Evolutionary conservation across 495 filamentous ascomycete species (phyloP), one percentile per base, ranked within the genome.

Genomic region (Thermochaetoides thermophila): DNA sequence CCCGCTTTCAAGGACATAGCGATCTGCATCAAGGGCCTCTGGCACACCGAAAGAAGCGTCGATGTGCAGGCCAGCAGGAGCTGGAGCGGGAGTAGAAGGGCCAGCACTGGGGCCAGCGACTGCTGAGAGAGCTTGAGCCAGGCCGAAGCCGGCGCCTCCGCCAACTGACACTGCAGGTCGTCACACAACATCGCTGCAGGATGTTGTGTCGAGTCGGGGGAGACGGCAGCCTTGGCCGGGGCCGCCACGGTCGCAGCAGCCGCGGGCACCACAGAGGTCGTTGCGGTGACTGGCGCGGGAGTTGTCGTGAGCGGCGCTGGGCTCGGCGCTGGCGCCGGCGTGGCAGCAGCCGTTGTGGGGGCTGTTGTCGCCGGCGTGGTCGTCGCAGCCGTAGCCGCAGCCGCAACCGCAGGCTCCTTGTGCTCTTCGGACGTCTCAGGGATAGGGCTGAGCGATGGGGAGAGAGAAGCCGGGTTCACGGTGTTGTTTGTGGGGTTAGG

Each of bases 151-250:
- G 60, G 57, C 48, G 53, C 61, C 57, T 60, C 68, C 63, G 59
- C 66, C 71, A 76, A 85, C 76, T 74, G 89, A 95, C 89, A 97
- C 89, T 78, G 89, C 89, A 93, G 89, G 89, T 87, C 89, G 27
- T 31, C 32, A 69, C 83, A 95, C 87, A 95, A 92, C 86, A 94
- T 76, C 84, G 70, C 87, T 68, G 89, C 89, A 94, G 89, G 83
- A 94, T 92, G 87, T 93, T 92, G 87, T 95, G 85, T 85, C 89
- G 71, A 60, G 68, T 89, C 82, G 72, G 79, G 66, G 64, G 79
- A 76, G 67, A 70, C 68, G 59, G 68, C 68, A 35, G 34, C 38
- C 19, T 35, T 23, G 31, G 22, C 7, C 43, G 56, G 53, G 46
- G 53, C 32, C 29, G 55, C 31, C 31, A 44, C 35, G 18, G 43